phyloP scores from a whole-genome alignment of 164 flowering plant genomes.

The Liriodendron chinense region DNA sequence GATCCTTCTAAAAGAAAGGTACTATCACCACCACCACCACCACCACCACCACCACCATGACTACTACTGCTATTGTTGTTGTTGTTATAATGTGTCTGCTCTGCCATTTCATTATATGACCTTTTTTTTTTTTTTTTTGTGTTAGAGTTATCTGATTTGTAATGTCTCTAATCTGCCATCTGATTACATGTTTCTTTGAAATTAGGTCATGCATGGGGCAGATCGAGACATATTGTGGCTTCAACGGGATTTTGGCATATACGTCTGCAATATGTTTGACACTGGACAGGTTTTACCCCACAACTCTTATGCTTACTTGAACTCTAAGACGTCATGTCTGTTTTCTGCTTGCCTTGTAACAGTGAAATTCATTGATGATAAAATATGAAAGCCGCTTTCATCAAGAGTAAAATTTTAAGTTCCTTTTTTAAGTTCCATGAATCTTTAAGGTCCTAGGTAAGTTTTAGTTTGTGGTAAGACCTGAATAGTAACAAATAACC shows the following conservation, averaged over 20 bases:
- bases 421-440: too few species aligned
- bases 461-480: too few species aligned
- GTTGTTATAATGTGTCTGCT: not conserved
- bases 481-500: too few species aligned
- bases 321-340: not conserved
- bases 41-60: too few species aligned
- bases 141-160: constrained; percentile 6
- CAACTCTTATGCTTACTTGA: not conserved
- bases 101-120: not conserved
- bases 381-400: too few species aligned
- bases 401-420: too few species aligned
- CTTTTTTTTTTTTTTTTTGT: not conserved
- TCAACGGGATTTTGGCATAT: constrained; percentile 96
- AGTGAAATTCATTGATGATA: too few species aligned
- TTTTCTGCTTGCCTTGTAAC: not conserved
- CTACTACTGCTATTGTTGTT: too few species aligned
- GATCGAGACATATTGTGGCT: constrained; percentile 93
- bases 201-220: constrained; percentile 97
- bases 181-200: not conserved
- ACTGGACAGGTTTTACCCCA: constrained; percentile 82
- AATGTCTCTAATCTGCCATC: not conserved
- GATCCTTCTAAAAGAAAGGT: constrained; percentile 93
- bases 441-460: too few species aligned
- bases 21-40: too few species aligned
- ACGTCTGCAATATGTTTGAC: constrained; percentile 91